phyloP scores from a whole-genome alignment of 129 eudicot genomes.

The Artemisia argyi region DNA sequence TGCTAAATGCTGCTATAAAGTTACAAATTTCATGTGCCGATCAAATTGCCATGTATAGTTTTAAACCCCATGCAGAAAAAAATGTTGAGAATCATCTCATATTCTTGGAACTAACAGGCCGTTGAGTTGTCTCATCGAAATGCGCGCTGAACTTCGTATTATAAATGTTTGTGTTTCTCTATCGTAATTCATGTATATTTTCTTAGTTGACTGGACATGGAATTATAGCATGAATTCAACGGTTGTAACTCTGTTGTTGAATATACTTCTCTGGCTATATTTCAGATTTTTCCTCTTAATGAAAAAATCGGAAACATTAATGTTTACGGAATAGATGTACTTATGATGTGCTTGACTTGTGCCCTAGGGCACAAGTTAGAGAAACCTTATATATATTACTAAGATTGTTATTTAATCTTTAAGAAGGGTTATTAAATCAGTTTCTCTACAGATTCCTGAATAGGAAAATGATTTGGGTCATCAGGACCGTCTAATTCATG shows the following conservation, averaged over 20 bases:
- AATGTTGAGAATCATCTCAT: too few relatives aligned
- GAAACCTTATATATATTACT: neutral
- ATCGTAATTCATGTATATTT: too few relatives aligned
- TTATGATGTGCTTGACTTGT: too few relatives aligned
- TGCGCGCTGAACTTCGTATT: too few relatives aligned
- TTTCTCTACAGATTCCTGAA: constrained; percentile 64
- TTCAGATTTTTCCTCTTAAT: constrained; percentile 72
- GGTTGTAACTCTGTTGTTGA: neutral
- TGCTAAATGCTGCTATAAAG: too few relatives aligned
- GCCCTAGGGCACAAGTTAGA: too few relatives aligned
- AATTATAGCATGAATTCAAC: neutral
- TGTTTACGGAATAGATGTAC: too few relatives aligned
- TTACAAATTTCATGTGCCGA: neutral
- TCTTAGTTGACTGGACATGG: neutral
- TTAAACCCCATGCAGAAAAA: too few relatives aligned
- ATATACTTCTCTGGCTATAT: neutral
- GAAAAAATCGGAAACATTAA: constrained; percentile 84
- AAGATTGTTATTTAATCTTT: neutral
- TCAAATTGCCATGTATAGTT: too few relatives aligned
- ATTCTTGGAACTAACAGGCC: constrained; percentile 31
- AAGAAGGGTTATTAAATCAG: neutral
- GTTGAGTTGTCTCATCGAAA: constrained; percentile 58
- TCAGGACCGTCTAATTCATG: constrained; percentile 72
- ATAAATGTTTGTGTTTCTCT: too few relatives aligned
- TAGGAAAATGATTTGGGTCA: constrained; percentile 78